Percentiles rank a stretch among this genome's conserved stretches.
These are phyloP conservation scores for Sphagnum magellanicum DNA, from an alignment of 228 moss, liverwort and hornwort species.

Conservation along the genomic window DNA sequence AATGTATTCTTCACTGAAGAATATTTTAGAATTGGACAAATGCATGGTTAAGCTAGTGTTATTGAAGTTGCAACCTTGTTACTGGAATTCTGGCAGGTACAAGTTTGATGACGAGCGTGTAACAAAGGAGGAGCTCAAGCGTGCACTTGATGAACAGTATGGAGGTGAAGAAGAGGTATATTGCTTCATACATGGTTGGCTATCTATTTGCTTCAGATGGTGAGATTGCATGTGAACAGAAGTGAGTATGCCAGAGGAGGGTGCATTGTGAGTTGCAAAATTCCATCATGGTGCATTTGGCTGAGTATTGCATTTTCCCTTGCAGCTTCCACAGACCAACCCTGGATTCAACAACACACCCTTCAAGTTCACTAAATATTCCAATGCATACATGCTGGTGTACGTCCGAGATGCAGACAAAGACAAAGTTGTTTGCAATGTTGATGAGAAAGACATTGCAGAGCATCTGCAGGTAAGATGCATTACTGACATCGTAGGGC, in stretches of 20 bases:
- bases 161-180: conserved; percentile 96
- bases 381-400: conserved; percentile 97
- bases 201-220: too few species aligned
- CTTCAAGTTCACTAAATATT: conserved; percentile 99
- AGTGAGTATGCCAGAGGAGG: too few species aligned
- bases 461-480: conserved; percentile 82
- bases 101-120: conserved; percentile 99
- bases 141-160: conserved; percentile 97
- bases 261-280: too few species aligned
- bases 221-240: too few species aligned
- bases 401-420: conserved; percentile 98
- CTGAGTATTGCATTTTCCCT: background rate
- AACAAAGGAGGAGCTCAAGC: conserved; percentile 89
- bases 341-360: conserved; percentile 99
- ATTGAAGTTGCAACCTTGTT: background rate
- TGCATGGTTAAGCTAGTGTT: too few species aligned
- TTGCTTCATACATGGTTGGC: too few species aligned
- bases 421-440: conserved; percentile 98
- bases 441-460: conserved; percentile 98
- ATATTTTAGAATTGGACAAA: too few species aligned
- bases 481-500: too few species aligned
- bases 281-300: too few species aligned
- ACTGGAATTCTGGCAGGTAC: conserved; percentile 42
- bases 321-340: conserved; percentile 93
- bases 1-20: too few species aligned